Percentiles rank a stretch among this genome's conserved stretches.
Evolutionary conservation across 345 rosid species (phyloP).

Genomic region (Crucihimalaya himalaica): DNA sequence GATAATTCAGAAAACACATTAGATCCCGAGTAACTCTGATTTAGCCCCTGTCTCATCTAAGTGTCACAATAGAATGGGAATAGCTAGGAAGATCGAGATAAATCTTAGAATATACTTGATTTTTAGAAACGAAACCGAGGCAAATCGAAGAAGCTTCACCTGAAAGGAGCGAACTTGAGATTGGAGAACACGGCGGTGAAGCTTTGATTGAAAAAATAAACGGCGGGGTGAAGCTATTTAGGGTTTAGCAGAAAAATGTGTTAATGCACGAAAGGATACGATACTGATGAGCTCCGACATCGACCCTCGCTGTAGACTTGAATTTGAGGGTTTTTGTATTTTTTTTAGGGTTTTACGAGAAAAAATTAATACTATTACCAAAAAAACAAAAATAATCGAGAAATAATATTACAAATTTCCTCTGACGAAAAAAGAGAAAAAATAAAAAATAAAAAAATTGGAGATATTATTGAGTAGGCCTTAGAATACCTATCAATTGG

Average conservation of each 20-base stretch:
- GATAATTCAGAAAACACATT: background rate
- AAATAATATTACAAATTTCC: background rate
- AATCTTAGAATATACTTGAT: background rate
- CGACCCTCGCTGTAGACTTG: background rate
- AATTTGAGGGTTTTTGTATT: constrained; percentile 20
- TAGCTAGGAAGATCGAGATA: constrained; percentile 3
- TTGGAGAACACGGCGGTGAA: constrained; percentile 14
- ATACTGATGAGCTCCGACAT: constrained; percentile 15
- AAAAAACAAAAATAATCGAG: too few relatives aligned
- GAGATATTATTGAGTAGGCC: constrained; percentile 9
- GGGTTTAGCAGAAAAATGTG: constrained; percentile 16
- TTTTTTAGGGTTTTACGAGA: constrained; percentile 33
- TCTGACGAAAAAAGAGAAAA: too few relatives aligned
- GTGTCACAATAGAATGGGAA: background rate
- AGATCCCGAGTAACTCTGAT: background rate
- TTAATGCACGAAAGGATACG: background rate
- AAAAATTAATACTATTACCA: too few relatives aligned
- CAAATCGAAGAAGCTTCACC: constrained; percentile 23
- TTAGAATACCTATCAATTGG: background rate
- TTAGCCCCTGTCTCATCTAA: constrained; percentile 4
- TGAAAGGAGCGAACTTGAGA: background rate
- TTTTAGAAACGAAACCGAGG: constrained; percentile 5
- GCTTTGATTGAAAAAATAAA: background rate
- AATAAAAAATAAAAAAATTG: background rate
- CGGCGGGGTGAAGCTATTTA: background rate